Conservation (phyloP, 345 rosid species). For the Nephelium lappaceum region DNA sequence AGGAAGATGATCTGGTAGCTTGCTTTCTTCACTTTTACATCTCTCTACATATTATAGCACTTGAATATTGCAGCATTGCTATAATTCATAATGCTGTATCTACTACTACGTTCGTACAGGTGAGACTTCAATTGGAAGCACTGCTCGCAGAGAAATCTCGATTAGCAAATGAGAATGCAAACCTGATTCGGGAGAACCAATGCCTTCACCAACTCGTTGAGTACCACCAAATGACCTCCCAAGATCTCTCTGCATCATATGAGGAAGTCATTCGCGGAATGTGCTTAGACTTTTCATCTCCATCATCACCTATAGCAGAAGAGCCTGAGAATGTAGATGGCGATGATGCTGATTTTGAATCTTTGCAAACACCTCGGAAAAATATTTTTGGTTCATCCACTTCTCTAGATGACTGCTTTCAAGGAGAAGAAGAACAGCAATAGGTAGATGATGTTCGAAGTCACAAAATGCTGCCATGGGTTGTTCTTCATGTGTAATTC, state of each 20-base stretch:
- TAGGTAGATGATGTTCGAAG: not conserved
- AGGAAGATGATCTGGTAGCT: conserved; percentile 91
- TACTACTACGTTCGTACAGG: conserved; percentile 36
- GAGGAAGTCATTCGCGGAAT: conserved; percentile 65
- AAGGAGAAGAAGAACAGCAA: conserved; percentile 32
- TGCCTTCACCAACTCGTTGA: conserved; percentile 86
- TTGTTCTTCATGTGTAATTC: not conserved
- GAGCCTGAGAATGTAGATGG: conserved; percentile 30
- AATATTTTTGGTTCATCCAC: conserved; percentile 33
- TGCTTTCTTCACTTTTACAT: not conserved
- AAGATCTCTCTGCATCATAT: conserved; percentile 76
- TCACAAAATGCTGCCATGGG: not conserved
- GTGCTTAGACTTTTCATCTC: conserved; percentile 84
- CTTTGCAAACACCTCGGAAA: conserved; percentile 16
- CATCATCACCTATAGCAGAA: conserved; percentile 37
- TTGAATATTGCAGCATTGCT: not conserved
- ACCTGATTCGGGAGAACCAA: conserved; percentile 76
- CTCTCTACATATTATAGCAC: not conserved
- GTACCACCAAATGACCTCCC: conserved; percentile 82
- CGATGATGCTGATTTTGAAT: conserved; percentile 23
- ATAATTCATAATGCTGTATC: too few species aligned
- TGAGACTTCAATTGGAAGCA: conserved; percentile 93
- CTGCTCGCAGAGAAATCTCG: conserved; percentile 88
- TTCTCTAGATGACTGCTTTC: conserved; percentile 48
- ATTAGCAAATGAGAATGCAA: conserved; percentile 82